Evolutionary conservation across 2,329 filamentous ascomycete species (phyloP).

Genomic region (Rhexocercosporidium sp.): DNA sequence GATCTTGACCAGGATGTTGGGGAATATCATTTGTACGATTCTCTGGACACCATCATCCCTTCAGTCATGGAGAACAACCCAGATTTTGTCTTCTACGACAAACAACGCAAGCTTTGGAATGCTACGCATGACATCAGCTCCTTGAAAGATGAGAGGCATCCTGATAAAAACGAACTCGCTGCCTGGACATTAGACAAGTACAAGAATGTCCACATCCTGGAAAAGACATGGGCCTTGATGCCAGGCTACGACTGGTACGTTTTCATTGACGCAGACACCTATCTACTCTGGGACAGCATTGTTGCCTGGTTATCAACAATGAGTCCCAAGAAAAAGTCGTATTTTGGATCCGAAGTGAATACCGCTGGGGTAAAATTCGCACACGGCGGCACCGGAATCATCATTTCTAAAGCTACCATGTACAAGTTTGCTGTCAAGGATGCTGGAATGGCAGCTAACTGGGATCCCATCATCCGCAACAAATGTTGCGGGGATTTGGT

Average conservation of each 20-base stretch:
- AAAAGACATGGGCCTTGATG: constrained; percentile 57
- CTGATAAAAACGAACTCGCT: constrained; percentile 43
- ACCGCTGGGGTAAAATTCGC: constrained; percentile 53
- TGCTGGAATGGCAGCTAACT: constrained; percentile 51
- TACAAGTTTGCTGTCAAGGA: constrained; percentile 50
- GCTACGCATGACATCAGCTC: constrained; percentile 51
- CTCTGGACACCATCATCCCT: constrained; percentile 49
- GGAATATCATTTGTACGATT: constrained; percentile 51
- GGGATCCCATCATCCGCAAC: constrained; percentile 48
- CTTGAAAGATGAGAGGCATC: constrained; percentile 20
- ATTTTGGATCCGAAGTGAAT: constrained; percentile 57
- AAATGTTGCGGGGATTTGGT: constrained; percentile 60
- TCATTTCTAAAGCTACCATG: constrained; percentile 58
- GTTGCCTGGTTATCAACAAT: constrained; percentile 36
- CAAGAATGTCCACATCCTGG: constrained; percentile 64
- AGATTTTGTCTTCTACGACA: constrained; percentile 54
- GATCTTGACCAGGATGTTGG: constrained; percentile 59
- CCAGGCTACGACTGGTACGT: constrained; percentile 63
- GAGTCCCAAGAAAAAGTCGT: constrained; percentile 46
- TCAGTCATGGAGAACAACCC: constrained; percentile 47
- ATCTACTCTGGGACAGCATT: constrained; percentile 58
- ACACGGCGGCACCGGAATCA: constrained; percentile 61
- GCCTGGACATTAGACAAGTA: constrained; percentile 65
- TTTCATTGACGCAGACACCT: constrained; percentile 63
- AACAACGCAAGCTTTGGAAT: constrained; percentile 50